A percentile compares a stretch with the other conserved stretches of the same genome.
phyloP scores from a whole-genome alignment of 495 filamentous ascomycete species.

The Neurospora sp. region DNA sequence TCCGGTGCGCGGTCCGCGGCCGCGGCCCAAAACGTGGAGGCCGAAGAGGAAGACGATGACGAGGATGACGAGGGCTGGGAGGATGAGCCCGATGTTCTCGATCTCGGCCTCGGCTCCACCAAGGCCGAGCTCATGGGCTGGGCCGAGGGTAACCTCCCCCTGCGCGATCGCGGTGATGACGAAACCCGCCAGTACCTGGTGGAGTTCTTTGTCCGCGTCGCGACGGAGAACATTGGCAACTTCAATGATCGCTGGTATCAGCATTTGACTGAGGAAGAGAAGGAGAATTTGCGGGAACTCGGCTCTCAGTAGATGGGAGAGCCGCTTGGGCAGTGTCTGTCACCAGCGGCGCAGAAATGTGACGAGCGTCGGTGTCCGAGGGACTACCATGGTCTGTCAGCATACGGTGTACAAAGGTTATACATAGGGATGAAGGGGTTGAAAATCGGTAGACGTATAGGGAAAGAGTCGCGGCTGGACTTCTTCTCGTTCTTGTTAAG shows the following conservation, averaged over 20 bases:
- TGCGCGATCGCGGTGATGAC: constrained; percentile 78
- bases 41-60: constrained; percentile 47
- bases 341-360: neutral
- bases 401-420: neutral
- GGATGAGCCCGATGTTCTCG: constrained; percentile 60
- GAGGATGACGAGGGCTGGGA: constrained; percentile 80
- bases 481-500: no score
- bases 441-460: no score
- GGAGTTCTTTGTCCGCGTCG: constrained; percentile 70
- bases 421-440: neutral
- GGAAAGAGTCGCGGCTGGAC: no score
- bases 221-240: constrained; percentile 51
- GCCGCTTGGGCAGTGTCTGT: neutral
- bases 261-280: constrained; percentile 61
- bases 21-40: constrained; percentile 30
- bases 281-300: constrained; percentile 52
- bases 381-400: neutral
- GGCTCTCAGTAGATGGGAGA: constrained; percentile 14
- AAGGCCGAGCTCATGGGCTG: constrained; percentile 74
- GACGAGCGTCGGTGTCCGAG: neutral
- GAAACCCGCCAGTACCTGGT: constrained; percentile 78
- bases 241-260: constrained; percentile 63
- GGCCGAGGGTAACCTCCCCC: constrained; percentile 45
- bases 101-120: constrained; percentile 55
- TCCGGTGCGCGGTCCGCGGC: constrained; percentile 38